Evolutionary conservation across 129 eudicot species (phyloP).

Genomic region (Artemisia argyi): DNA sequence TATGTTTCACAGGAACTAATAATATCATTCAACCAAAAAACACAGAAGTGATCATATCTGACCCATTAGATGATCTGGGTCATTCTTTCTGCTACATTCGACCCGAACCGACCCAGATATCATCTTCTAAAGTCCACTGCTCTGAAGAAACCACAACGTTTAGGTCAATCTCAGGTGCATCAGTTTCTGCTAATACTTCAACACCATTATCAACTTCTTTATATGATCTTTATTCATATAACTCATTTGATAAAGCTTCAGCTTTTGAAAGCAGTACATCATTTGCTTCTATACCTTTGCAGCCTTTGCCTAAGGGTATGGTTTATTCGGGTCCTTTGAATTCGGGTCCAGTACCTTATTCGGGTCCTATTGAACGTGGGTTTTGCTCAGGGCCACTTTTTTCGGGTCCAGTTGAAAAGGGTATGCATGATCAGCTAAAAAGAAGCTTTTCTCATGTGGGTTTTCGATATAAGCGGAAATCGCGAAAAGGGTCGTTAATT

Average conservation of each 20-base stretch:
- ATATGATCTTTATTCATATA: slow-evolving; percentile 53
- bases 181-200: slow-evolving; percentile 93
- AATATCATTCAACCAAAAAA: slow-evolving; percentile 48
- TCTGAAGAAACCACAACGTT: slow-evolving; percentile 76
- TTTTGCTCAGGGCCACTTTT: slow-evolving; percentile 78
- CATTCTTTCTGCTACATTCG: slow-evolving; percentile 92
- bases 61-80: slow-evolving; percentile 83
- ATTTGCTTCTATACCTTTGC: slow-evolving; percentile 81
- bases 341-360: slow-evolving; percentile 40
- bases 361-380: slow-evolving; percentile 79
- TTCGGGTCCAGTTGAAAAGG: slow-evolving; percentile 80
- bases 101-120: slow-evolving; percentile 56
- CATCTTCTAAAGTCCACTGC: slow-evolving; percentile 78
- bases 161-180: slow-evolving; percentile 92
- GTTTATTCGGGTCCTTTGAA: slow-evolving; percentile 60
- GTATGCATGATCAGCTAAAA: slow-evolving; percentile 50
- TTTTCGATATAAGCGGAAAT: slow-evolving; percentile 41
- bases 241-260: slow-evolving; percentile 57
- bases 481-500: slow-evolving; percentile 55
- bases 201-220: slow-evolving; percentile 83
- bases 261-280: slow-evolving; percentile 89
- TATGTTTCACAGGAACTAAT: slow-evolving; percentile 76
- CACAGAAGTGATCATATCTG: slow-evolving; percentile 48
- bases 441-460: slow-evolving; percentile 80
- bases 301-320: slow-evolving; percentile 61